A percentile compares a stretch with the other conserved stretches of the same genome.
Evolutionary conservation across 345 rosid genomes (phyloP).

Genomic region (Theobroma cacao): DNA sequence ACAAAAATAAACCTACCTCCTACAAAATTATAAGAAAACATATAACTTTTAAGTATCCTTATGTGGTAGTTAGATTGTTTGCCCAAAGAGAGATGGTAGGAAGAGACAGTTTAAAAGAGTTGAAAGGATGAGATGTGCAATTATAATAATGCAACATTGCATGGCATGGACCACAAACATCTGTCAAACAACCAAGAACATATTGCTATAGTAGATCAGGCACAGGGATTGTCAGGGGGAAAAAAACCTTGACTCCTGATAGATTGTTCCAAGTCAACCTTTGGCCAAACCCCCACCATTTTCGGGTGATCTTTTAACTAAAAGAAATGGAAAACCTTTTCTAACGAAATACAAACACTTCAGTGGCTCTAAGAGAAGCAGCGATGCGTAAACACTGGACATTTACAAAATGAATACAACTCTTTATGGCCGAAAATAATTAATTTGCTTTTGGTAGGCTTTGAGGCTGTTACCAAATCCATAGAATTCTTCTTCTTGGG

Average conservation of each 20-base stretch:
- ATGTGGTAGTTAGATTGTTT: neutral
- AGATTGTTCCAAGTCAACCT: no score
- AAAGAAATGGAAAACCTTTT: neutral
- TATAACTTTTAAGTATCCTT: neutral
- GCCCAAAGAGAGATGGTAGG: neutral
- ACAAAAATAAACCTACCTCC: slow-evolving; percentile 26
- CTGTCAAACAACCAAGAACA: neutral
- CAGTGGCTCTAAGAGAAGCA: neutral
- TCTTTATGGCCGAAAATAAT: neutral
- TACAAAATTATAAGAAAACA: slow-evolving; percentile 15
- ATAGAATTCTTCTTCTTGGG: slow-evolving; percentile 68
- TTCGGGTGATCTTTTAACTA: neutral
- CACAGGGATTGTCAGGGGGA: no score
- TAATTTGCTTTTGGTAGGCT: slow-evolving; percentile 5
- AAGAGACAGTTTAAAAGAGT: slow-evolving; percentile 10
- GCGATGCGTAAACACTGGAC: neutral
- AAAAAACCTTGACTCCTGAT: no score
- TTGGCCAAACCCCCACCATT: no score
- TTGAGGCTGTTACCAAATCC: slow-evolving; percentile 68
- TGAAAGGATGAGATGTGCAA: neutral
- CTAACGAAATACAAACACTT: neutral
- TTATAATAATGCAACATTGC: neutral
- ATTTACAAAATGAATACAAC: neutral
- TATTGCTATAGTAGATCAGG: neutral
- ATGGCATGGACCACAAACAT: neutral